A percentile compares a stretch with the other conserved stretches of the same genome.
Evolutionary conservation across 768 basidiomycete species (phyloP).

Genomic region (Kwoniella bestiolae): DNA sequence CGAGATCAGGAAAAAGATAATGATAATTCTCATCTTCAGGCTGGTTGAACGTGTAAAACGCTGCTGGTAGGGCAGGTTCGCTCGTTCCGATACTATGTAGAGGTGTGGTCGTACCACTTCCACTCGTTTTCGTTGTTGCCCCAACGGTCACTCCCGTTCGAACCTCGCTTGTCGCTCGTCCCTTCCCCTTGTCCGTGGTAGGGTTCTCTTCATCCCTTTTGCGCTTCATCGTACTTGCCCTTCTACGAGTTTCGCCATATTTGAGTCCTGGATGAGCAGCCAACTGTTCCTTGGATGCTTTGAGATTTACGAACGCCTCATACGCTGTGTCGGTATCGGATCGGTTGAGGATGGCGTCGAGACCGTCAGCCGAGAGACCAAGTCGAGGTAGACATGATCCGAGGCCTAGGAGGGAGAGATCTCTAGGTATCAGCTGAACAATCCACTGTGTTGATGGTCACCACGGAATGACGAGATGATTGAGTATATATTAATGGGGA

Average conservation of each 20-base stretch:
- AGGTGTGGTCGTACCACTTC: conserved; percentile 4
- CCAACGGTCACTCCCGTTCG: not conserved
- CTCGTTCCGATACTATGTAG: not conserved
- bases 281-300: conserved; percentile 57
- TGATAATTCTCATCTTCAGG: conserved; percentile 27
- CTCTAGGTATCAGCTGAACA: not conserved
- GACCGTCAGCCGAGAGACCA: conserved; percentile 63
- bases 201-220: conserved; percentile 26
- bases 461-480: conserved; percentile 60
- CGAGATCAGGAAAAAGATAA: conserved; percentile 48
- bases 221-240: conserved; percentile 35
- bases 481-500: conserved; percentile 62
- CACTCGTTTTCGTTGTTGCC: no score
- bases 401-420: conserved; percentile 34
- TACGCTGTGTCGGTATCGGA: conserved; percentile 92
- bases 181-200: not conserved
- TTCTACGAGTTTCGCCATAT: conserved; percentile 30
- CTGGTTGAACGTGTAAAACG: not conserved
- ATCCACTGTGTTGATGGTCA: no score
- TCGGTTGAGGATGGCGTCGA: conserved; percentile 78
- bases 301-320: conserved; percentile 81
- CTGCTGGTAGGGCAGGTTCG: not conserved
- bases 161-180: not conserved
- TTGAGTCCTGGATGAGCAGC: conserved; percentile 43
- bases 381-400: conserved; percentile 55